These are phyloP conservation scores for Eutypella sp. DNA, from an alignment of 2,329 filamentous ascomycete genomes.

Conservation along the genomic window DNA sequence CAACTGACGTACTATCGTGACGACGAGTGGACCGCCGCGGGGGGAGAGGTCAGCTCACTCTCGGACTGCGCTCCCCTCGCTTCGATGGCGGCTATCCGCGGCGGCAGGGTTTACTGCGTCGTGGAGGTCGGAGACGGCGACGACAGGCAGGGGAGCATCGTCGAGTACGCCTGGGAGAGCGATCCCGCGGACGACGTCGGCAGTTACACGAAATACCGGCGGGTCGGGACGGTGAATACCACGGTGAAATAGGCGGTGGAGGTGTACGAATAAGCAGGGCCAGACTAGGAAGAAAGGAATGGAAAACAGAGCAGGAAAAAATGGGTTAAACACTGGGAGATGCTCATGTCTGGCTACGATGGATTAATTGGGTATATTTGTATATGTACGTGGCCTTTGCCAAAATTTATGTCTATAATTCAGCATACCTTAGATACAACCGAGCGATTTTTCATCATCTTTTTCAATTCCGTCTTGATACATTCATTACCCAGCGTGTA, in stretches of 20 bases:
- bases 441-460: too few relatives aligned
- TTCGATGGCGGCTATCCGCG: slow-evolving; percentile 17
- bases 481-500: too few relatives aligned
- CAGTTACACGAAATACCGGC: slow-evolving; percentile 18
- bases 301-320: neutral
- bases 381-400: too few relatives aligned
- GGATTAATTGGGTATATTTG: neutral
- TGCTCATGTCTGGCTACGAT: neutral
- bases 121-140: slow-evolving; percentile 14
- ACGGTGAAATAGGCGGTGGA: slow-evolving; percentile 6
- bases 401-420: too few relatives aligned
- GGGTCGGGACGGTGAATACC: slow-evolving; percentile 15
- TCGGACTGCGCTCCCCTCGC: slow-evolving; percentile 13
- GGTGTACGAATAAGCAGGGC: too few relatives aligned
- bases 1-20: slow-evolving; percentile 22
- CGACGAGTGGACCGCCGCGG: slow-evolving; percentile 10
- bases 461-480: too few relatives aligned
- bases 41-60: slow-evolving; percentile 10
- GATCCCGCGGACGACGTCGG: slow-evolving; percentile 29
- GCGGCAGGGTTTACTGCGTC: slow-evolving; percentile 21
- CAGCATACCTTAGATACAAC: too few relatives aligned
- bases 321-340: neutral
- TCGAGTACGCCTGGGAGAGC: slow-evolving; percentile 43
- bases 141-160: slow-evolving; percentile 14
- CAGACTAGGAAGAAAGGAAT: too few relatives aligned